These are phyloP conservation scores for Geosiphon pyriformis DNA, from an alignment of 192 early-diverging fungal genomes.

Conservation along the genomic window DNA sequence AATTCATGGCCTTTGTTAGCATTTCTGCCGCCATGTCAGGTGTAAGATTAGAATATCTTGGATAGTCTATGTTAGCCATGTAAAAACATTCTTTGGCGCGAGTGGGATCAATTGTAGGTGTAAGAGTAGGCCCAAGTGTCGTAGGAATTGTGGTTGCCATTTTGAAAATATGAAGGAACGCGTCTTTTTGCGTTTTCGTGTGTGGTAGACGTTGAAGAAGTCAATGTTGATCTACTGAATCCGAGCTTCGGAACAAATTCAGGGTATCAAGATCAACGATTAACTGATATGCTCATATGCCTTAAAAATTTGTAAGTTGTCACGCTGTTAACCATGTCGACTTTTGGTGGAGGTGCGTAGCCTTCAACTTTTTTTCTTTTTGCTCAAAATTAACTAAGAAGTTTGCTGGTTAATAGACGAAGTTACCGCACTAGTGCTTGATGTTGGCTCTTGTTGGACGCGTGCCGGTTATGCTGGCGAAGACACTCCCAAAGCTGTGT, in stretches of 20 bases:
- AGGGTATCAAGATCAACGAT: no score
- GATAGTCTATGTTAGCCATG: slow-evolving; percentile 10
- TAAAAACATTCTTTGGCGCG: slow-evolving; percentile 12
- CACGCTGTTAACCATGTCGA: no score
- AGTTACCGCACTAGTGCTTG: slow-evolving; percentile 89
- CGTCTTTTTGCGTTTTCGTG: not conserved
- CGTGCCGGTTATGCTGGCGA: slow-evolving; percentile 98
- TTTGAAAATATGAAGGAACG: not conserved
- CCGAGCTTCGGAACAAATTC: no score
- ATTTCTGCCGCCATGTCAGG: slow-evolving; percentile 1
- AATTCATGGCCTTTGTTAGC: slow-evolving; percentile 3
- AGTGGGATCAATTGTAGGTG: not conserved
- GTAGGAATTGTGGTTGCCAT: not conserved
- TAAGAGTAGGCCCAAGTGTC: not conserved
- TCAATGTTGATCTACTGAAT: no score
- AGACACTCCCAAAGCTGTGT: slow-evolving; percentile 84
- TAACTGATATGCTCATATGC: no score
- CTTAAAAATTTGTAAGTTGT: no score
- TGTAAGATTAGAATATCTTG: not conserved
- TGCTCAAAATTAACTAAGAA: not conserved
- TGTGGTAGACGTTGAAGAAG: no score
- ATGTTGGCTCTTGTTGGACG: slow-evolving; percentile 81
- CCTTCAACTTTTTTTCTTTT: not conserved
- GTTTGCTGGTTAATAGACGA: slow-evolving; percentile 57
- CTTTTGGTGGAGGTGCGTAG: not conserved